Evolutionary conservation across 192 early-diverging fungal species (phyloP), one percentile per base, ranked within the genome.

Genomic region (Backusella tarrabulga): DNA sequence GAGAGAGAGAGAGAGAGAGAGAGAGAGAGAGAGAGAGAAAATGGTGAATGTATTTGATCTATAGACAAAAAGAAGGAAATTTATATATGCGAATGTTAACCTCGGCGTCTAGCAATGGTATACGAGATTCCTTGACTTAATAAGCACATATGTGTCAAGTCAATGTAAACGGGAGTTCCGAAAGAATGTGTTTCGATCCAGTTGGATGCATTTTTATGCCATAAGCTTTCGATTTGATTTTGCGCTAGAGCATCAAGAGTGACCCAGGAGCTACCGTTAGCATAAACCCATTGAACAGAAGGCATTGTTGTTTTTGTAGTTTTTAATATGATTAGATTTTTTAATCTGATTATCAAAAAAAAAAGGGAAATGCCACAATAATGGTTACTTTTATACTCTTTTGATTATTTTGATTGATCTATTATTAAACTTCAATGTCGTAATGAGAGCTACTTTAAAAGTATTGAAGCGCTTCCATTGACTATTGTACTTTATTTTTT

Each of bases 251-350:
- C 5, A 69, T 69, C 68, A 36, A 69, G 68, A 21, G 34, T 36
- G 15, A 69, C 34, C 68, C 68, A 69, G n/a, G n/a, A 21, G 17
- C 35, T 38, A 38, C 68, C 68, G 17, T 69, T 69, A 69, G 68
- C 68, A 38, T 69, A 69, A 21, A 69, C 36, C 68, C 68, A 69
- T 69, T 69, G 68, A 36, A 38, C 68, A 40, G 54, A 56, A 56
- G 54, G n/a, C 54, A 56, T 56, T 23, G 8, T 56, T 9, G n/a
- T 56, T 56, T 26, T 56, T 54, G 3, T 14, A 11, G 52, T 54
- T 23, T 54, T 56, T 9, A n/a, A 23, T 26, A 11, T 11, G 23
- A 23, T 56, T 56, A 6, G 9, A 56, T 56, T 56, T 56, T 6
- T 23, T 0, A 56, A 56, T 56, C 9, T 56, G 54, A 56, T 8